Conservation (phyloP, 2,329 filamentous ascomycete species). For the Coniella vitis region DNA sequence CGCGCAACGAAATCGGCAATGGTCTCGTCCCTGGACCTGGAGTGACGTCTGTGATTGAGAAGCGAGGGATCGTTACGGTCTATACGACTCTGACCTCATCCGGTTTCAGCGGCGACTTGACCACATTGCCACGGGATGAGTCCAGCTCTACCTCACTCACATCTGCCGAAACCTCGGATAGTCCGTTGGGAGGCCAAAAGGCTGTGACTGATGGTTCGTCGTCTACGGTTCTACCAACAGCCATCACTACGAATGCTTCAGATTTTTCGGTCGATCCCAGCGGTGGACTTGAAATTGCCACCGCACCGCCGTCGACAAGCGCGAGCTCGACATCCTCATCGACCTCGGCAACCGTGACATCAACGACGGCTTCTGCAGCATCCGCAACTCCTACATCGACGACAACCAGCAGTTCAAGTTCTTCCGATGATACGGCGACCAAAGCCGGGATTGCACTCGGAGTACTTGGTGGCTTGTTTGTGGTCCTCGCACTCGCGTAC, state of each 20-base stretch:
- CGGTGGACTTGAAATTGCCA: not conserved
- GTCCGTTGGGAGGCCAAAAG: not conserved
- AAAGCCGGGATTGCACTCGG: slow-evolving; percentile 86
- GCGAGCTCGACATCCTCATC: not conserved
- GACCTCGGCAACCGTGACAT: not conserved
- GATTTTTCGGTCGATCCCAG: not conserved
- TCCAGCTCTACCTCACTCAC: slow-evolving; percentile 16
- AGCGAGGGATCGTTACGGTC: slow-evolving; percentile 20
- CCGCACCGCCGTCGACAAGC: not conserved
- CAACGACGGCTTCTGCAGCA: not conserved
- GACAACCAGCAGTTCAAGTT: slow-evolving; percentile 3
- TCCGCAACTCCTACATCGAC: slow-evolving; percentile 3
- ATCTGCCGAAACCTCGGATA: not conserved
- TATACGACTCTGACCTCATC: slow-evolving; percentile 25
- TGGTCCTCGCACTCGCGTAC: slow-evolving; percentile 61
- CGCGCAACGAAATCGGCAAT: not conserved
- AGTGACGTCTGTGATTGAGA: not conserved
- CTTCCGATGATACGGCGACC: slow-evolving; percentile 29
- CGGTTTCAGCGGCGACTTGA: slow-evolving; percentile 12
- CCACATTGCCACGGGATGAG: slow-evolving; percentile 17
- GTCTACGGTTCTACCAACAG: not conserved
- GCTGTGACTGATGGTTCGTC: not conserved
- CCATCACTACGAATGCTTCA: slow-evolving; percentile 1
- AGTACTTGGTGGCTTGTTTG: slow-evolving; percentile 61
- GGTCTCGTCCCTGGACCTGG: not conserved